Percentiles rank a stretch among this genome's conserved stretches.
Evolutionary conservation across 78 protist species (phyloP).

Genomic region (Anaeramoeba ignava): DNA sequence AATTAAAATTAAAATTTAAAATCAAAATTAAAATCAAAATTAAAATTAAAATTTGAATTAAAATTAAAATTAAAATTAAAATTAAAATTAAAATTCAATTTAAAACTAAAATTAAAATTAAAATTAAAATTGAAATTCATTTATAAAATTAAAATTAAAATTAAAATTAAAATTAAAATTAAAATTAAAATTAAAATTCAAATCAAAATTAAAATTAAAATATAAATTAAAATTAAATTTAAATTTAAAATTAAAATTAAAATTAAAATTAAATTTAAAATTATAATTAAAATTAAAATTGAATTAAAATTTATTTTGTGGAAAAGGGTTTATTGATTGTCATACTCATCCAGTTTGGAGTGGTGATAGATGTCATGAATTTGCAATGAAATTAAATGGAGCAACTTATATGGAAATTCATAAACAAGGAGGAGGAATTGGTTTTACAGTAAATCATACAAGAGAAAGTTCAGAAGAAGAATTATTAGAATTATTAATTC

Average conservation of each 20-base stretch:
- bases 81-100: background rate
- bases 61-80: background rate
- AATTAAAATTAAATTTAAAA: background rate
- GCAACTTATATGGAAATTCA: slow-evolving; percentile 1
- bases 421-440: slow-evolving; percentile 2
- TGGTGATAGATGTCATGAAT: background rate
- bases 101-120: background rate
- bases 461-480: background rate
- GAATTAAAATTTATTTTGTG: background rate
- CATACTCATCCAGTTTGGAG: slow-evolving; percentile 3
- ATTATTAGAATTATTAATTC: background rate
- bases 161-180: background rate
- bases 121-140: background rate
- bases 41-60: background rate
- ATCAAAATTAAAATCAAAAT: background rate
- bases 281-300: background rate
- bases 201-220: no score
- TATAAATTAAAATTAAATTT: background rate
- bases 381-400: background rate
- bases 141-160: background rate
- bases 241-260: background rate
- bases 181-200: background rate
- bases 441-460: background rate
- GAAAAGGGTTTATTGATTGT: background rate
- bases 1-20: background rate